Evolutionary conservation across 805 yeast genomes (phyloP).

Genomic region (Maudiozyma pseudohumilis): DNA sequence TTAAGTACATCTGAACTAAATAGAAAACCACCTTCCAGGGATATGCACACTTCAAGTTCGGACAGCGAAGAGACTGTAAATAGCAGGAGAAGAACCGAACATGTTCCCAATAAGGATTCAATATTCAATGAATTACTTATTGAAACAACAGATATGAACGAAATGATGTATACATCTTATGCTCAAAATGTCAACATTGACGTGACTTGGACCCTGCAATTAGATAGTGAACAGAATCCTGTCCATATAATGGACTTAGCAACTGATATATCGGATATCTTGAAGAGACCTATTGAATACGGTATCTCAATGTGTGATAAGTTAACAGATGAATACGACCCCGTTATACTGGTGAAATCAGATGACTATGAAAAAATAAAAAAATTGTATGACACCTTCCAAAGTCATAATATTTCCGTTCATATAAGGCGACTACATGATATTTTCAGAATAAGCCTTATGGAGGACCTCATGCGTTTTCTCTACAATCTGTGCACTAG

Average conservation of each 20-base stretch:
- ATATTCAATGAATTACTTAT: slow-evolving; percentile 1
- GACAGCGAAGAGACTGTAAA: not conserved
- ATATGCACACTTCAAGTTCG: not conserved
- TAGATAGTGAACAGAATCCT: slow-evolving; percentile 20
- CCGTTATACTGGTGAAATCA: slow-evolving; percentile 17
- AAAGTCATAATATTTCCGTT: slow-evolving; percentile 14
- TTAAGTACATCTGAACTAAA: slow-evolving; percentile 7
- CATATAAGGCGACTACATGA: slow-evolving; percentile 17
- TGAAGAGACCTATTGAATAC: slow-evolving; percentile 21
- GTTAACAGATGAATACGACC: slow-evolving; percentile 13
- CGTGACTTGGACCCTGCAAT: slow-evolving; percentile 19
- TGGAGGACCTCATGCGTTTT: slow-evolving; percentile 21
- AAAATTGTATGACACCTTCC: slow-evolving; percentile 11
- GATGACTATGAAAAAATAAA: slow-evolving; percentile 12
- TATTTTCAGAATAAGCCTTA: slow-evolving; percentile 17
- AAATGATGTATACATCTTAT: slow-evolving; percentile 5
- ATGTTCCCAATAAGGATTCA: not conserved
- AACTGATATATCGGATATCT: slow-evolving; percentile 13
- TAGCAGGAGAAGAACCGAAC: not conserved
- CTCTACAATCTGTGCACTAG: slow-evolving; percentile 11
- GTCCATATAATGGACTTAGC: slow-evolving; percentile 21
- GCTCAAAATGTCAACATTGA: slow-evolving; percentile 8
- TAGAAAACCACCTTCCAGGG: not conserved
- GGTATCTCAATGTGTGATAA: slow-evolving; percentile 15
- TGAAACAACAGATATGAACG: not conserved